A percentile compares a stretch with the other conserved stretches of the same genome.
These are phyloP conservation scores for Zygosaccharomyces sapae DNA, from an alignment of 1,139 yeast species.

Conservation along the genomic window DNA sequence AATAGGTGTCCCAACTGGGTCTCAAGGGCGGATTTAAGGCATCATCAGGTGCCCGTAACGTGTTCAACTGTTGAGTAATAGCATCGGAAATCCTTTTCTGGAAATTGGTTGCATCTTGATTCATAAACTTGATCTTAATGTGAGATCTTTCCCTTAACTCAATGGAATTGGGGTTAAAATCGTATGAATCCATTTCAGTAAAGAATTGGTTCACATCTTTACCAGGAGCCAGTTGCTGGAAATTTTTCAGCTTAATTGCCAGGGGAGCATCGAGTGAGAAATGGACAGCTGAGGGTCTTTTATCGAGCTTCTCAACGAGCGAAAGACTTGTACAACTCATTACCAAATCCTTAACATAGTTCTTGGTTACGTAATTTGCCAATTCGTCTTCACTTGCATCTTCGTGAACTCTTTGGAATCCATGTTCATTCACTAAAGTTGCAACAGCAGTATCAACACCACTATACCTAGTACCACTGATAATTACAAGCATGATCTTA, in stretches of 20 bases:
- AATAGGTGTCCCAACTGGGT: conserved; percentile 95
- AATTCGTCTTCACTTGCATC: conserved; percentile 45
- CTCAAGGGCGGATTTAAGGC: conserved; percentile 53
- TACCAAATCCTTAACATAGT: conserved; percentile 67
- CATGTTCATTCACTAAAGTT: conserved; percentile 20
- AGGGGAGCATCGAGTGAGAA: conserved; percentile 76
- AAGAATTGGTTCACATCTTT: conserved; percentile 12
- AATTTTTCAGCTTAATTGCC: conserved; percentile 49
- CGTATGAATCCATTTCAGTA: conserved; percentile 18
- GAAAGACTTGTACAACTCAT: conserved; percentile 45
- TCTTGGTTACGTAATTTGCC: conserved; percentile 58
- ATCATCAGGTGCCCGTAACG: conserved; percentile 15
- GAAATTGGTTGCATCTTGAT: conserved; percentile 7
- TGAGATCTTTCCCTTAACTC: conserved; percentile 26
- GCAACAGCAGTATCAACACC: conserved; percentile 24
- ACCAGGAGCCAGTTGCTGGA: conserved; percentile 22
- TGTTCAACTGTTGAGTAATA: conserved; percentile 17
- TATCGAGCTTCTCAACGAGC: conserved; percentile 49
- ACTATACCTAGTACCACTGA: conserved; percentile 31
- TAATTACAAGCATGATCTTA: conserved; percentile 27
- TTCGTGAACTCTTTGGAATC: conserved; percentile 28
- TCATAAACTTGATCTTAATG: conserved; percentile 22
- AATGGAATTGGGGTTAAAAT: conserved; percentile 20
- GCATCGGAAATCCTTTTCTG: conserved; percentile 14
- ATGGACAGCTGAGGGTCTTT: conserved; percentile 84